Conservation (phyloP, 139 green algal genomes). For the Tetradesmus lagerheimii region DNA sequence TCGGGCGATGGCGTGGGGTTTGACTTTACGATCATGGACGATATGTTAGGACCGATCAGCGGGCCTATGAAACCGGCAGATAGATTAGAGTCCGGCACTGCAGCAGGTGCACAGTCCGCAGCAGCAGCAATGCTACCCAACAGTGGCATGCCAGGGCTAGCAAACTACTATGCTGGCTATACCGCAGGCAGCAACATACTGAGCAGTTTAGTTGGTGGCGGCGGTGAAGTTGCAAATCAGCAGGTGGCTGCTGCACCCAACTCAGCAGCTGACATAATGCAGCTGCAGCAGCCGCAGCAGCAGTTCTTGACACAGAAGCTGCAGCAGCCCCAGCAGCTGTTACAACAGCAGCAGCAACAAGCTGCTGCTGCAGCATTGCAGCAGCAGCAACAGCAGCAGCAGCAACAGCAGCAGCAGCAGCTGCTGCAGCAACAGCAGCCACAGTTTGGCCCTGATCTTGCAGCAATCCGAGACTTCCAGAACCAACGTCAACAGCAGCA, state of each 20-base stretch:
- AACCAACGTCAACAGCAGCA: not conserved
- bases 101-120: not conserved
- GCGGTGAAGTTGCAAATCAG: not conserved
- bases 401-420: not conserved
- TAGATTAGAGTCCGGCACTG: not conserved
- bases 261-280: not conserved
- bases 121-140: slow-evolving; percentile 8
- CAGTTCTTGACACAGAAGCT: not conserved
- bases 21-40: slow-evolving; percentile 25
- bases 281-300: not conserved
- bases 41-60: not conserved
- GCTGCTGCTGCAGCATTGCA: not conserved
- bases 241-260: not conserved
- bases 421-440: not conserved
- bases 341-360: not conserved
- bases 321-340: not conserved
- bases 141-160: not conserved
- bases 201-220: not conserved
- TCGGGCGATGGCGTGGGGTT: slow-evolving; percentile 17
- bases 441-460: not conserved
- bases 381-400: not conserved
- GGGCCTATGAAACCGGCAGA: not conserved
- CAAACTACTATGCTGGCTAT: not conserved
- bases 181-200: not conserved
- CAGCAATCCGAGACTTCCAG: too few relatives aligned